Percentiles rank a stretch among this genome's conserved stretches.
Evolutionary conservation across 2,329 filamentous ascomycete species (phyloP).

Genomic region (Neofusicoccum sp.): DNA sequence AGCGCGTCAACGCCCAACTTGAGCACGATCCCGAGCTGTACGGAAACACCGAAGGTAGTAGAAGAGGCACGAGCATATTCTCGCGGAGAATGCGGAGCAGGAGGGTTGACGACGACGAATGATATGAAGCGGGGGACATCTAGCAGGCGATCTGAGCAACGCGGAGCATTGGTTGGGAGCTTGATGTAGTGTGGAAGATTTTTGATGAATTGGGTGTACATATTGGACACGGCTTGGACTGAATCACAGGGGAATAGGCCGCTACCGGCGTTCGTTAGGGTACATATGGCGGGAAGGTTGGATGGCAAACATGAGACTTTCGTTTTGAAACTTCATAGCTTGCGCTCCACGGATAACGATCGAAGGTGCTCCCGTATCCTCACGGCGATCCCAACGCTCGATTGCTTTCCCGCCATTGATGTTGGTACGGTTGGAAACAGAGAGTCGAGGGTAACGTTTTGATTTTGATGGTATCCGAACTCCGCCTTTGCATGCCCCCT

Average conservation of each 20-base stretch:
- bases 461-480: conserved; percentile 20
- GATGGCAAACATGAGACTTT: not conserved
- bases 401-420: too few species aligned
- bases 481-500: conserved; percentile 16
- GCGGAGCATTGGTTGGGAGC: not conserved
- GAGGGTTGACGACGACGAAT: conserved; percentile 10
- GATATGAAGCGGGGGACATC: not conserved
- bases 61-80: conserved; percentile 14
- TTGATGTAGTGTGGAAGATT: not conserved
- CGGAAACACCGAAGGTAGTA: conserved; percentile 17
- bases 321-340: not conserved
- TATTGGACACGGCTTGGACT: not conserved
- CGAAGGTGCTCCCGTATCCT: too few species aligned
- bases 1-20: conserved; percentile 40
- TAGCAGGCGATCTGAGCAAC: not conserved
- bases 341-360: too few species aligned
- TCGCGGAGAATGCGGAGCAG: conserved; percentile 5
- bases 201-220: not conserved
- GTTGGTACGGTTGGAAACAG: too few species aligned
- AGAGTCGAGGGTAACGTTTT: not conserved
- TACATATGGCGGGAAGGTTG: conserved; percentile 1
- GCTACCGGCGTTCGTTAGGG: not conserved
- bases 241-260: not conserved
- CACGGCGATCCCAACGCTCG: too few species aligned
- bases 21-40: conserved; percentile 42